A percentile compares a stretch with the other conserved stretches of the same genome.
These are phyloP conservation scores for Coemansia sp. DNA, from an alignment of 192 early-diverging fungal species.

Conservation along the genomic window DNA sequence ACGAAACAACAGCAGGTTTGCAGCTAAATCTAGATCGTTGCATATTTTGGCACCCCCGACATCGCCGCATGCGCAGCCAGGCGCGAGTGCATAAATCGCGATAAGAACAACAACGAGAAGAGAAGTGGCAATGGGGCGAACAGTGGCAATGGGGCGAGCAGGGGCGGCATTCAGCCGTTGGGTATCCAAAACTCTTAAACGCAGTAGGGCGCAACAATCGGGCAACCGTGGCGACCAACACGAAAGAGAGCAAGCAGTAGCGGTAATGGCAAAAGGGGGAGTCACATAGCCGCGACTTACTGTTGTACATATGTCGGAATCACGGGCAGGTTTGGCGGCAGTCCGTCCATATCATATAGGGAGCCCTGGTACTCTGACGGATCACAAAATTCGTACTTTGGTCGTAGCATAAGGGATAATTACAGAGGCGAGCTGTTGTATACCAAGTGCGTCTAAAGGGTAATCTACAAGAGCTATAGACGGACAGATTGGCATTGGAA, in stretches of 20 bases:
- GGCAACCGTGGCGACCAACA: neutral
- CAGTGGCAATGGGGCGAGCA: too few species aligned
- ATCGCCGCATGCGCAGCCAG: conserved; percentile 3
- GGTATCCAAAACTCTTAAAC: too few species aligned
- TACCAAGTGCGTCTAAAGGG: neutral
- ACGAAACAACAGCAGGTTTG: neutral
- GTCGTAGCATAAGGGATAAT: conserved; percentile 34
- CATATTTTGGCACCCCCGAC: neutral
- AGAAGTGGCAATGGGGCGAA: too few species aligned
- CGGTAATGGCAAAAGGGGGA: neutral
- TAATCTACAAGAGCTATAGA: neutral
- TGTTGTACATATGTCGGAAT: conserved; percentile 47
- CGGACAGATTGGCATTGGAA: neutral
- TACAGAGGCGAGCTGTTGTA: neutral
- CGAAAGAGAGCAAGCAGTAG: neutral
- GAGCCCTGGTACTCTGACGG: conserved; percentile 44
- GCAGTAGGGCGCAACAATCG: neutral
- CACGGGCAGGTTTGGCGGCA: conserved; percentile 42
- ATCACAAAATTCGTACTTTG: conserved; percentile 56
- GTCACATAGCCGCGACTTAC: conserved; percentile 32
- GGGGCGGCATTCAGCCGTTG: too few species aligned
- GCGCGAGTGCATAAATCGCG: neutral
- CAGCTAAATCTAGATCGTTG: neutral
- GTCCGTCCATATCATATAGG: conserved; percentile 34
- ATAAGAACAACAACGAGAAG: neutral